A percentile compares a stretch with the other conserved stretches of the same genome.
phyloP scores from a whole-genome alignment of 2,329 filamentous ascomycete species.

The Talaromyces piceae region DNA sequence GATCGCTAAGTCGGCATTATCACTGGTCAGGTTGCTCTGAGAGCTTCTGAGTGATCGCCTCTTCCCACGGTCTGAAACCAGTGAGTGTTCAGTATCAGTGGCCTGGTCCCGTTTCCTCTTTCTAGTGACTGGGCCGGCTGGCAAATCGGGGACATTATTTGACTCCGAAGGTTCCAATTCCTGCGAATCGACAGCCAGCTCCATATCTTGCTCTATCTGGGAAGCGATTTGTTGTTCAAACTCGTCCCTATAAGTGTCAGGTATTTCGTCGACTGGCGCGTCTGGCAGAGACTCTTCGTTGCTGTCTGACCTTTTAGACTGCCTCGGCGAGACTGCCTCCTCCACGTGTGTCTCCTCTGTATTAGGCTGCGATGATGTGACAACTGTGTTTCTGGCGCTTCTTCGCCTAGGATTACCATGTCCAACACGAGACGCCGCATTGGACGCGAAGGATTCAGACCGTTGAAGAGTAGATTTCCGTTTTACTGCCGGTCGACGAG shows the following conservation, averaged over 20 bases:
- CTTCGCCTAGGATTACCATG: conserved; percentile 1
- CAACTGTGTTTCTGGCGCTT: not conserved
- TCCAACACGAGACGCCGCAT: not conserved
- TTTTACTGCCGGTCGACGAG: not conserved
- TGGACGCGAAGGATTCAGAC: not conserved
- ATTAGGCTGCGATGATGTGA: not conserved
- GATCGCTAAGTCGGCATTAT: not conserved
- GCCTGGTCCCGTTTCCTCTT: conserved; percentile 30
- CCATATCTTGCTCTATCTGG: conserved; percentile 39
- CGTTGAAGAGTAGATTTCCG: not conserved
- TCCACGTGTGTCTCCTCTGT: not conserved
- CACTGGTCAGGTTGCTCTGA: conserved; percentile 1
- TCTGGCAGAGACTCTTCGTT: not conserved
- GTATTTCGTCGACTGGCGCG: conserved; percentile 16
- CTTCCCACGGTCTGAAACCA: conserved; percentile 17
- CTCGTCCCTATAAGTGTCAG: conserved; percentile 33
- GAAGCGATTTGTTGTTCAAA: conserved; percentile 39
- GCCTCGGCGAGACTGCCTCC: not conserved
- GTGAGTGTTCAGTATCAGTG: conserved; percentile 14
- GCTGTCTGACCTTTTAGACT: not conserved
- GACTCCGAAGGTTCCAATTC: conserved; percentile 11
- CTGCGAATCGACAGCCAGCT: conserved; percentile 28
- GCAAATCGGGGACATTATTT: not conserved
- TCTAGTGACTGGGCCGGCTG: conserved; percentile 16
- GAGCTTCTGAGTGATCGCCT: conserved; percentile 25